These are phyloP conservation scores for Diaporthe eres DNA, from an alignment of 2,329 filamentous ascomycete species.

Conservation along the genomic window DNA sequence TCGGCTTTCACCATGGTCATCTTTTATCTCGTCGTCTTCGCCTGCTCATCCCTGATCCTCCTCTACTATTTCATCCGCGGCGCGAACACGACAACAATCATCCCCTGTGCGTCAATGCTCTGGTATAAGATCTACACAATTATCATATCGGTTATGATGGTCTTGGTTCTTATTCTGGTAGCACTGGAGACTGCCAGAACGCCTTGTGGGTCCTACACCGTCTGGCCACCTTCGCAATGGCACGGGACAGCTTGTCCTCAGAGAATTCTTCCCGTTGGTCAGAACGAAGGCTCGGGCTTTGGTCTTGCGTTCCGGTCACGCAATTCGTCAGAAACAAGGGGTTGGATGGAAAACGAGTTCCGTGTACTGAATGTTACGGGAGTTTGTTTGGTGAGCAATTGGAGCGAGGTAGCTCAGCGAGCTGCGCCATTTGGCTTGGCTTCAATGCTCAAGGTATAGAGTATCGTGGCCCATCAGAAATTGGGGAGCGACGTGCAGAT, in stretches of 20 bases:
- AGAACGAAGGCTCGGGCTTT: neutral
- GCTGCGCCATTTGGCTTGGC: neutral
- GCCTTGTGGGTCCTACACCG: neutral
- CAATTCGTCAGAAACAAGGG: neutral
- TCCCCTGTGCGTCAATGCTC: neutral
- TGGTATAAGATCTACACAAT: neutral
- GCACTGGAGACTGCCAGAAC: neutral
- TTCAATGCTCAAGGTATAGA: neutral
- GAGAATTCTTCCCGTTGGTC: neutral
- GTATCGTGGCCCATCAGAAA: too few relatives aligned
- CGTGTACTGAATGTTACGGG: conserved; percentile 5
- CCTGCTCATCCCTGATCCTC: neutral
- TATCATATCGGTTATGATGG: neutral
- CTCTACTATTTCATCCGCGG: conserved; percentile 3
- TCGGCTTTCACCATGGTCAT: neutral
- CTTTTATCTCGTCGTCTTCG: neutral
- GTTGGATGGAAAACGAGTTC: neutral
- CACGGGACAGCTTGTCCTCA: neutral
- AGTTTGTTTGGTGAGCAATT: neutral
- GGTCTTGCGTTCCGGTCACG: neutral
- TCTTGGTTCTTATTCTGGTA: neutral
- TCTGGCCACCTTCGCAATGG: neutral
- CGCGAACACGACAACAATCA: neutral
- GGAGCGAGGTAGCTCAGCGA: neutral
- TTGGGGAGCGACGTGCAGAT: too few relatives aligned